Evolutionary conservation across 345 rosid genomes (phyloP).

Genomic region (Theobroma cacao): DNA sequence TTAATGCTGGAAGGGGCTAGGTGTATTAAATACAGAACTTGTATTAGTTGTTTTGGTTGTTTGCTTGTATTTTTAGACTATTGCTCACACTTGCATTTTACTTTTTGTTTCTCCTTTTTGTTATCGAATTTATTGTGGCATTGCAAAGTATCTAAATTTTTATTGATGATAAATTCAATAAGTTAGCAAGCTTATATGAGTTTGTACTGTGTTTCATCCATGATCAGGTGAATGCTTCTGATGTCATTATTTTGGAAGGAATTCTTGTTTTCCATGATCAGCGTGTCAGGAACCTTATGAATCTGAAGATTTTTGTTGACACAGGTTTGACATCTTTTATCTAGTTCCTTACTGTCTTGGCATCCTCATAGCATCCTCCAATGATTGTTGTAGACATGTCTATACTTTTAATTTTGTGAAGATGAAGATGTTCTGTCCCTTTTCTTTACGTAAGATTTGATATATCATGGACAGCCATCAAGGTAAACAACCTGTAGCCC

Average conservation of each 20-base stretch:
- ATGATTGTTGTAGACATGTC: background rate
- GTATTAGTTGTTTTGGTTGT: background rate
- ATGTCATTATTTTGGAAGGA: conserved; percentile 97
- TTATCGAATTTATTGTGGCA: background rate
- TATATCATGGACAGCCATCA: background rate
- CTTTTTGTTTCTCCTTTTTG: background rate
- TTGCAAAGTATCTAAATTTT: background rate
- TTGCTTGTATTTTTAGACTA: conserved; percentile 1
- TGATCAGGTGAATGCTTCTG: conserved; percentile 90
- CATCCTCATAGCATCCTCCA: conserved; percentile 13
- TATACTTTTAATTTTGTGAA: conserved; percentile 15
- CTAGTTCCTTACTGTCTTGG: conserved; percentile 9
- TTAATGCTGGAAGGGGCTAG: background rate
- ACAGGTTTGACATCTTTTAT: conserved; percentile 53
- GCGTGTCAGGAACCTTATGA: conserved; percentile 85
- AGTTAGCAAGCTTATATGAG: background rate
- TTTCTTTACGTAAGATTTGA: background rate
- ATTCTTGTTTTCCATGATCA: conserved; percentile 94
- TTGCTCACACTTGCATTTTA: background rate
- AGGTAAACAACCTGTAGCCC: background rate
- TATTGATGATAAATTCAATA: background rate
- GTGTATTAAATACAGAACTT: background rate
- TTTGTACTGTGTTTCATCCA: background rate
- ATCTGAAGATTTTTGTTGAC: conserved; percentile 98
- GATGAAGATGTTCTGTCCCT: conserved; percentile 2